Conservation (phyloP, 768 basidiomycete genomes). For the Leccinum subtestaceum region DNA sequence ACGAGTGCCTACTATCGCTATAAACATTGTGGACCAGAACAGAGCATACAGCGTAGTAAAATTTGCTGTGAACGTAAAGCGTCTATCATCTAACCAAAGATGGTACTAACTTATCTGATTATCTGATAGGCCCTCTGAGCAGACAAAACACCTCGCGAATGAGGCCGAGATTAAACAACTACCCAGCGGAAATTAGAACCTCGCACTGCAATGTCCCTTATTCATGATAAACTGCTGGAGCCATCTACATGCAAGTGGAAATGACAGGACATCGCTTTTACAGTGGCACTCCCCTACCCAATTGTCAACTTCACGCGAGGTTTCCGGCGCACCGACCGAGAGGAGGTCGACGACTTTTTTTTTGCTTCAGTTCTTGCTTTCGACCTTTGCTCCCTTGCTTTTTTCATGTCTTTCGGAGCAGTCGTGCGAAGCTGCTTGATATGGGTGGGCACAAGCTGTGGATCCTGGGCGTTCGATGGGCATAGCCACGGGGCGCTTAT, state of each 20-base stretch:
- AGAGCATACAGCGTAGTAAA: background rate
- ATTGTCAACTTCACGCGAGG: slow-evolving; percentile 22
- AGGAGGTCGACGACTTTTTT: slow-evolving; percentile 14
- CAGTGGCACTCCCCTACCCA: slow-evolving; percentile 2
- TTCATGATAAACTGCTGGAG: background rate
- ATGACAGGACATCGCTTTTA: background rate
- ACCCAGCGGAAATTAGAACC: background rate
- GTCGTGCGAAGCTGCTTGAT: slow-evolving; percentile 80
- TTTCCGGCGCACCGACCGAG: slow-evolving; percentile 15
- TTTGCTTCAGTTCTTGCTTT: slow-evolving; percentile 51
- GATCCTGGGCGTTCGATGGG: slow-evolving; percentile 15
- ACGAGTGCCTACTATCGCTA: slow-evolving; percentile 63
- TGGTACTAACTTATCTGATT: background rate
- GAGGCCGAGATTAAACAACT: background rate
- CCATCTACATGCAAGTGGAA: background rate
- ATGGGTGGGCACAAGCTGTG: slow-evolving; percentile 61
- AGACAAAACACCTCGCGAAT: too few relatives aligned
- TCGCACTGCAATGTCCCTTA: background rate
- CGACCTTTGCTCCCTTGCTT: slow-evolving; percentile 55
- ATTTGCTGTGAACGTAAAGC: too few relatives aligned
- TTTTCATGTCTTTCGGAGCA: slow-evolving; percentile 76
- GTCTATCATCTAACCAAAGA: background rate
- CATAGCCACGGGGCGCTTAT: slow-evolving; percentile 67
- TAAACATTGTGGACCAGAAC: slow-evolving; percentile 48
- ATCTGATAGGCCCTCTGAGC: background rate